Conservation (phyloP, 495 filamentous ascomycete genomes). For the Penicillium canescens region DNA sequence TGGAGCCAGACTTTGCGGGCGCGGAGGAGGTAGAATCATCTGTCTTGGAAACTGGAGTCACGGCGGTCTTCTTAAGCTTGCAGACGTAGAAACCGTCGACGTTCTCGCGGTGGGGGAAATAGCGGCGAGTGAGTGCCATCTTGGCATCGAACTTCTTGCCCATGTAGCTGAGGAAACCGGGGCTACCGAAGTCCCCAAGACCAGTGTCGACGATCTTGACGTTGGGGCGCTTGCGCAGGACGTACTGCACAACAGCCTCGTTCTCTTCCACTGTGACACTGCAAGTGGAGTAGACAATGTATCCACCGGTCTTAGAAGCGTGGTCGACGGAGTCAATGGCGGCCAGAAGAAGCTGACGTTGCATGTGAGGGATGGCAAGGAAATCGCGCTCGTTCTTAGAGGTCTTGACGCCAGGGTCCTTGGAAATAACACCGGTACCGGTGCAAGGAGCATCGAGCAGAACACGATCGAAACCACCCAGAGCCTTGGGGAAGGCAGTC, state of each 20-base stretch:
- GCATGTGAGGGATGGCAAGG: conserved; percentile 83
- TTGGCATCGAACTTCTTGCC: conserved; percentile 85
- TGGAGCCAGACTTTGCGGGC: conserved; percentile 14
- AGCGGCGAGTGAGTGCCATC: conserved; percentile 83
- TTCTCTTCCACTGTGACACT: conserved; percentile 91
- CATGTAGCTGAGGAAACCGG: conserved; percentile 84
- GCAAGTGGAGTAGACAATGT: conserved; percentile 93
- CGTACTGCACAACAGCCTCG: conserved; percentile 91
- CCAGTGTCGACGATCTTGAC: conserved; percentile 92
- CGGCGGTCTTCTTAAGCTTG: conserved; percentile 91
- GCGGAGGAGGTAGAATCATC: conserved; percentile 26
- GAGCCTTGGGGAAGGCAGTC: conserved; percentile 82
- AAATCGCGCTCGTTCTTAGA: conserved; percentile 96
- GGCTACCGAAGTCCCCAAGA: conserved; percentile 80
- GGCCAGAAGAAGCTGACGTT: conserved; percentile 88
- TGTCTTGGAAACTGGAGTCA: conserved; percentile 59
- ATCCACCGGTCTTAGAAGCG: conserved; percentile 80
- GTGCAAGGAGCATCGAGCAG: conserved; percentile 81
- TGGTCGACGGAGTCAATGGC: conserved; percentile 96
- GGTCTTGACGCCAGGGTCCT: conserved; percentile 93
- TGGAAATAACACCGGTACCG: conserved; percentile 88
- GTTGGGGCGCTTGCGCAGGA: conserved; percentile 85
- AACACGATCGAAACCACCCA: conserved; percentile 90
- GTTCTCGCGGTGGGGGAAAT: conserved; percentile 94
- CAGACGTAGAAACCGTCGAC: conserved; percentile 98